Percentiles rank a stretch among this genome's conserved stretches.
Evolutionary conservation across 129 eudicot genomes (phyloP).

Genomic region (Ambrosia trifida): DNA sequence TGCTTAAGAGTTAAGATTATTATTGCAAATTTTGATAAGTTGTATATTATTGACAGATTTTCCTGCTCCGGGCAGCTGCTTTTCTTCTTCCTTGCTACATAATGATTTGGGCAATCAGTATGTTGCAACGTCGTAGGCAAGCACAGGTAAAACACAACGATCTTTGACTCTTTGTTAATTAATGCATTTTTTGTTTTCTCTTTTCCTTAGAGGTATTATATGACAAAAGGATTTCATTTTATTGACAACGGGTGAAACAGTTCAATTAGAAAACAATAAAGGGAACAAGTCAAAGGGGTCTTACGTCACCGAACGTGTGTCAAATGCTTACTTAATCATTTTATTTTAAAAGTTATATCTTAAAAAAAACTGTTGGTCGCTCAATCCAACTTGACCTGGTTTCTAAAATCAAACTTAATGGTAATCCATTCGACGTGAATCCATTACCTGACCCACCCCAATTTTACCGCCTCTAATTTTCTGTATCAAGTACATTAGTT

Average conservation of each 20-base stretch:
- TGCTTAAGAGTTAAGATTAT: not conserved
- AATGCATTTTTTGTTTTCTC: not conserved
- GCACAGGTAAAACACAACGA: constrained; percentile 58
- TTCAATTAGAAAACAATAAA: not conserved
- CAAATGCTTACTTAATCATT: not conserved
- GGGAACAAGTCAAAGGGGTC: not conserved
- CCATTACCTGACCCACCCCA: not conserved
- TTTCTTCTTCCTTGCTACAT: constrained; percentile 90
- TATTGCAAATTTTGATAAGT: constrained; percentile 13
- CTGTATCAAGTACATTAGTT: not conserved
- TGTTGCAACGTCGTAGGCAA: constrained; percentile 73
- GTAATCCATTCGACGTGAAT: not conserved
- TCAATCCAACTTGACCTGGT: not conserved
- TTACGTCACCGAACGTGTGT: not conserved
- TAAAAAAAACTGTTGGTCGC: not conserved
- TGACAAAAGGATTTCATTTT: not conserved
- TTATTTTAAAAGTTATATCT: not conserved
- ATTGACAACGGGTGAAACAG: not conserved
- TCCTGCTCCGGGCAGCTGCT: constrained; percentile 80
- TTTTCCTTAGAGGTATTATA: not conserved
- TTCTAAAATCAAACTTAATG: not conserved
- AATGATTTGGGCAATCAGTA: constrained; percentile 81
- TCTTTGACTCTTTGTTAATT: not conserved
- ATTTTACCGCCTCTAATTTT: not conserved
- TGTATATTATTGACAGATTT: constrained; percentile 48